These are phyloP conservation scores for Closterium sp. DNA, from an alignment of 139 green algal species.

Conservation along the genomic window DNA sequence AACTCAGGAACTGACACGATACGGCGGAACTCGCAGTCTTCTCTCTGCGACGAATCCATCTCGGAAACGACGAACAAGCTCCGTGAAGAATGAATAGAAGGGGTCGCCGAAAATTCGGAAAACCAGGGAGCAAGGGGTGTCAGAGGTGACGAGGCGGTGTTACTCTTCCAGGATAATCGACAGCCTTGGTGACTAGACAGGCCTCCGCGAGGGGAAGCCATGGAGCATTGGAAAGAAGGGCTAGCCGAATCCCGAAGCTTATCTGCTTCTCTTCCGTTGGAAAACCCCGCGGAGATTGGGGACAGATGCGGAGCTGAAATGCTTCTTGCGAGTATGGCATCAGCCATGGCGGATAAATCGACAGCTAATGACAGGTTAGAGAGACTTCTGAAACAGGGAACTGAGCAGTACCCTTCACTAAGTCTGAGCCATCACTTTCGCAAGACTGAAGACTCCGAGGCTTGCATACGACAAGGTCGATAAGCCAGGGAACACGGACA, in stretches of 20 bases:
- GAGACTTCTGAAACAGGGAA: not conserved
- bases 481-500: not conserved
- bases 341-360: not conserved
- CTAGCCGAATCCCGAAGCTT: not conserved
- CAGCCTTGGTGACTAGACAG: not conserved
- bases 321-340: not conserved
- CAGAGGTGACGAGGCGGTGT: not conserved
- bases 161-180: not conserved
- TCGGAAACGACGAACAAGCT: not conserved
- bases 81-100: not conserved
- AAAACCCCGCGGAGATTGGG: not conserved
- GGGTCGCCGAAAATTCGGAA: not conserved
- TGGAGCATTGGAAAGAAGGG: not conserved
- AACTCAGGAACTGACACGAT: not conserved
- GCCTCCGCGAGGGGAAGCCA: not conserved
- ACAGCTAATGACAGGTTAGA: not conserved
- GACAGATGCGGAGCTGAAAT: not conserved
- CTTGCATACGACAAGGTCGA: not conserved
- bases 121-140: not conserved
- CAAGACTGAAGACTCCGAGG: not conserved
- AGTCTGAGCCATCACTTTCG: not conserved
- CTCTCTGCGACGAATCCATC: not conserved
- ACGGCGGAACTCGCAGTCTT: not conserved
- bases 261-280: not conserved
- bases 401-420: not conserved